A percentile compares a stretch with the other conserved stretches of the same genome.
Evolutionary conservation across 352 stramenopile genomes (phyloP).

Genomic region (Blastocystis sp.): DNA sequence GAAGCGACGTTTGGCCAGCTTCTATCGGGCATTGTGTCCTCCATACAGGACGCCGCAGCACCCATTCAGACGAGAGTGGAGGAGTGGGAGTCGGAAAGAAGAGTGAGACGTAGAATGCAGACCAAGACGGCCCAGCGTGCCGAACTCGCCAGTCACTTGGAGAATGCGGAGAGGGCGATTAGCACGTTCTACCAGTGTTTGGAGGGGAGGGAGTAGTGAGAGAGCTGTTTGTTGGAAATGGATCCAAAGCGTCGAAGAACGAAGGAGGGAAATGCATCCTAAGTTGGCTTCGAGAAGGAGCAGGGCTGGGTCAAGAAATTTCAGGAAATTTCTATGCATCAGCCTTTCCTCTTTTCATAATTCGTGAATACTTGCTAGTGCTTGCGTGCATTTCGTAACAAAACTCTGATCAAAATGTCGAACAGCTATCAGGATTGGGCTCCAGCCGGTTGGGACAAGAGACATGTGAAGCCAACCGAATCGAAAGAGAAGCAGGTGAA

Average conservation of each 20-base stretch:
- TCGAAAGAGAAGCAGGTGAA: conserved; percentile 78
- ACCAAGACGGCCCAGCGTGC: background rate
- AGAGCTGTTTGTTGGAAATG: background rate
- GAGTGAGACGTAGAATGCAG: background rate
- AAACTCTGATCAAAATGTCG: conserved; percentile 7
- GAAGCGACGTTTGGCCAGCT: background rate
- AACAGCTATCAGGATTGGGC: conserved; percentile 76
- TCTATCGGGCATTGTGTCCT: background rate
- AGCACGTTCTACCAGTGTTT: conserved; percentile 52
- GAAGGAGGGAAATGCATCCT: too few species aligned
- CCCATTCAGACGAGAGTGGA: background rate
- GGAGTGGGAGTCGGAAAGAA: background rate
- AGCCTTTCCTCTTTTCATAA: background rate
- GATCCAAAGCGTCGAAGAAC: too few species aligned
- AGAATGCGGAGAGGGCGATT: conserved; percentile 47
- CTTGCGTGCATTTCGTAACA: too few species aligned
- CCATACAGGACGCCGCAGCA: background rate
- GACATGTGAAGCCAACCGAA: conserved; percentile 73
- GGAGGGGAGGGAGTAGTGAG: background rate
- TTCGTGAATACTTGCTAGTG: background rate
- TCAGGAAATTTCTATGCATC: background rate
- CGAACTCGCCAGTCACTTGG: conserved; percentile 14
- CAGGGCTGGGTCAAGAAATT: conserved; percentile 1
- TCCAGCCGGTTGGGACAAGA: conserved; percentile 77
- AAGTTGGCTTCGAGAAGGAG: background rate